phyloP scores from a whole-genome alignment of 2,329 filamentous ascomycete species.

The Exophiala sp. region DNA sequence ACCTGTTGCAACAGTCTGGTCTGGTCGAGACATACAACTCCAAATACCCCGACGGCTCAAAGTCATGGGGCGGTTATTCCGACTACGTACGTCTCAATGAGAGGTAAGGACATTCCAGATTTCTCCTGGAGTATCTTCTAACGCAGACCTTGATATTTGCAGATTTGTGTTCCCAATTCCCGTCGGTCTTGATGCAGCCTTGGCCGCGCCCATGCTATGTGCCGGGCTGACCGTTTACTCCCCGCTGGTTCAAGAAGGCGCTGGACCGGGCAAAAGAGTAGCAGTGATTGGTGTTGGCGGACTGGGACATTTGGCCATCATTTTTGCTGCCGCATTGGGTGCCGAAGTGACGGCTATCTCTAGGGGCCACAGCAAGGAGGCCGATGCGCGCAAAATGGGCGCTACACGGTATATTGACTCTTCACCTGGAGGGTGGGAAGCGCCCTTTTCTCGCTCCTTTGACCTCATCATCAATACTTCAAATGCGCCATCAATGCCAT shows the following conservation, averaged over 20 bases:
- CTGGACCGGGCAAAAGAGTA: constrained; percentile 64
- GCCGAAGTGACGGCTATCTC: constrained; percentile 58
- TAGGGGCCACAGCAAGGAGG: constrained; percentile 45
- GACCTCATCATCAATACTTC: constrained; percentile 52
- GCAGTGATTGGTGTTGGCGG: constrained; percentile 69
- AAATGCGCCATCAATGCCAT: constrained; percentile 46
- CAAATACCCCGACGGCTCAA: constrained; percentile 54
- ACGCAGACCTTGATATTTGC: too few species aligned
- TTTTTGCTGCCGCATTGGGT: constrained; percentile 65
- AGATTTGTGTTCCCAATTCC: constrained; percentile 38
- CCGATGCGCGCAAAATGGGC: constrained; percentile 50
- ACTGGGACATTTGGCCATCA: constrained; percentile 65
- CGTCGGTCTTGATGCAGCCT: constrained; percentile 32
- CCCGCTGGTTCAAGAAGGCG: constrained; percentile 60
- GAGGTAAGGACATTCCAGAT: too few species aligned
- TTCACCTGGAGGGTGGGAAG: constrained; percentile 52
- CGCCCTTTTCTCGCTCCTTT: constrained; percentile 43
- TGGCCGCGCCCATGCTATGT: constrained; percentile 66
- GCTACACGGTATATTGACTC: constrained; percentile 54
- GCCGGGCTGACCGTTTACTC: constrained; percentile 69
- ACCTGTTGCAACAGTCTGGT: constrained; percentile 31
- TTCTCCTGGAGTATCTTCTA: too few species aligned
- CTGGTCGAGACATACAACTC: constrained; percentile 54
- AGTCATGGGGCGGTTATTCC: constrained; percentile 62
- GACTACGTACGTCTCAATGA: constrained; percentile 49